A percentile compares a stretch with the other conserved stretches of the same genome.
Evolutionary conservation across 805 yeast species (phyloP).

Genomic region (Zygosaccharomyces rouxii): DNA sequence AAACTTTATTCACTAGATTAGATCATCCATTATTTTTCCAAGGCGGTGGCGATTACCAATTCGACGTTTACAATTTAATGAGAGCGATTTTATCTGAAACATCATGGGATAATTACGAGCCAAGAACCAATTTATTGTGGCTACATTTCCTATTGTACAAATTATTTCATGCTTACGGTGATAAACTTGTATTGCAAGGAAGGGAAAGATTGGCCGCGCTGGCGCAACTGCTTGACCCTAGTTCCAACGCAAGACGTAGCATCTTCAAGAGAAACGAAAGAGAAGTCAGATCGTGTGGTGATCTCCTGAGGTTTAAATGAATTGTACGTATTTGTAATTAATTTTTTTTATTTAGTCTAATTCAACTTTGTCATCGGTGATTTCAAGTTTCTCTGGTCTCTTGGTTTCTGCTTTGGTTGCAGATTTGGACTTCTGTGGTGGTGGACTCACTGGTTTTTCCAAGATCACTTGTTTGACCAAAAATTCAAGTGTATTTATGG

Average conservation of each 20-base stretch:
- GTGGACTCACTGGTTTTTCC: constrained; percentile 11
- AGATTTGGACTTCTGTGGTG: constrained; percentile 1
- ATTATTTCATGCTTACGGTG: constrained; percentile 36
- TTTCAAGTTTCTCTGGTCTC: constrained; percentile 6
- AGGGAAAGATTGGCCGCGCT: constrained; percentile 22
- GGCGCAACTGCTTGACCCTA: constrained; percentile 15
- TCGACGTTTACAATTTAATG: constrained; percentile 58
- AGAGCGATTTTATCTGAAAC: constrained; percentile 31
- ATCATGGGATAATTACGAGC: constrained; percentile 29
- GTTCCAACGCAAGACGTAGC: constrained; percentile 12
- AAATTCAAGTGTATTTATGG: constrained; percentile 28
- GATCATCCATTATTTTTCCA: constrained; percentile 60
- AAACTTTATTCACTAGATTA: constrained; percentile 47
- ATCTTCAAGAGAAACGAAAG: constrained; percentile 19
- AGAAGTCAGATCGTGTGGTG: constrained; percentile 23
- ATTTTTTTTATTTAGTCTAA: constrained; percentile 8
- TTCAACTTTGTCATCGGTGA: constrained; percentile 13
- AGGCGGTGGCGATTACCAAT: constrained; percentile 58
- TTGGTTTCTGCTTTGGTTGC: neutral
- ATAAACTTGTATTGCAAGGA: constrained; percentile 13
- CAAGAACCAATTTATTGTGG: constrained; percentile 58
- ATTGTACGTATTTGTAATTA: neutral
- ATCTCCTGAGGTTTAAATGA: constrained; percentile 22
- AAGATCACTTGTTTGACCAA: constrained; percentile 23
- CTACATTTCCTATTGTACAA: constrained; percentile 55